Percentiles rank a stretch among this genome's conserved stretches.
phyloP scores from a whole-genome alignment of 2,329 filamentous ascomycete genomes.

The Trichoderma sp. region DNA sequence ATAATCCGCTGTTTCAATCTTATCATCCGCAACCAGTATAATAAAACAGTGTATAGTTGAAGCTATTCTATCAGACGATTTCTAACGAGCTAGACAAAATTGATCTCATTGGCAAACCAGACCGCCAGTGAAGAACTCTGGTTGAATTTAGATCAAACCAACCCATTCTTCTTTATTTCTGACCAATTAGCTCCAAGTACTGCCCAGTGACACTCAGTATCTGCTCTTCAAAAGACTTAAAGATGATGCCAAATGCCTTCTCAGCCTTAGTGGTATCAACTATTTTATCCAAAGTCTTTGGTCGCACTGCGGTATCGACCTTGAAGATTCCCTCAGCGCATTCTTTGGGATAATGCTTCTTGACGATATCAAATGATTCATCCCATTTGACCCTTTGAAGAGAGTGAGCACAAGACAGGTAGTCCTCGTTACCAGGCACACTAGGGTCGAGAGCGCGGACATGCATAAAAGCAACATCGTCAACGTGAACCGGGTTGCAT shows the following conservation, averaged over 20 bases:
- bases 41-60: neutral
- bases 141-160: neutral
- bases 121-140: neutral
- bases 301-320: neutral
- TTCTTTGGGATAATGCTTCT: slow-evolving; percentile 10
- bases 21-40: neutral
- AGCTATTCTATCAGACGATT: neutral
- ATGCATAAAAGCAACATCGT: slow-evolving; percentile 23
- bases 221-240: slow-evolving; percentile 35
- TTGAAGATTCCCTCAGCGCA: slow-evolving; percentile 4
- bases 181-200: slow-evolving; percentile 31
- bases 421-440: slow-evolving; percentile 9
- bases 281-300: neutral
- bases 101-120: neutral
- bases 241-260: slow-evolving; percentile 34
- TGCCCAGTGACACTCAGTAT: slow-evolving; percentile 34
- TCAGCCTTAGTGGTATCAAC: slow-evolving; percentile 32
- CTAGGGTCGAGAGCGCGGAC: neutral
- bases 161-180: neutral
- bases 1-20: neutral
- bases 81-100: neutral
- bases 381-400: neutral
- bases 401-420: neutral
- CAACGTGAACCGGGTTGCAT: slow-evolving; percentile 26
- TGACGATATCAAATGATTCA: slow-evolving; percentile 9